Evolutionary conservation across 2,329 filamentous ascomycete species (phyloP).

Genomic region (Paracoccidioides lutzii): DNA sequence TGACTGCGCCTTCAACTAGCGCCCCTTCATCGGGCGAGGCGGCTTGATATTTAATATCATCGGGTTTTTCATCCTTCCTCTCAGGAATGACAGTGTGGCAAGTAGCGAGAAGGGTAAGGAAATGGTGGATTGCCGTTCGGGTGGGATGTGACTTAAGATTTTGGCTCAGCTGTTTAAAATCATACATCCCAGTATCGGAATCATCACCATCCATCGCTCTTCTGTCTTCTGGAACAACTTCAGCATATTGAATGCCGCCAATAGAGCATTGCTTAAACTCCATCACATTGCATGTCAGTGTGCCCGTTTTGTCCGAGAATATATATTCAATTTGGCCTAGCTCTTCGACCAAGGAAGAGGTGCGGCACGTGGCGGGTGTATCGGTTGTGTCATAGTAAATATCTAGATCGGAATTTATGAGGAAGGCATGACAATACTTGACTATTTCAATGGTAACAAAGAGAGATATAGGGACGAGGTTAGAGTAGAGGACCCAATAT

Average conservation of each 20-base stretch:
- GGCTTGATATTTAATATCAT: conserved; percentile 90
- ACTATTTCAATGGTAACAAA: conserved; percentile 97
- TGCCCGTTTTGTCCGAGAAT: conserved; percentile 96
- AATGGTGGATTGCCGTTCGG: conserved; percentile 61
- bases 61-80: conserved; percentile 60
- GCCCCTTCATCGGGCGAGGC: conserved; percentile 95
- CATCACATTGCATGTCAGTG: conserved; percentile 97
- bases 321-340: conserved; percentile 97
- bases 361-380: conserved; percentile 88
- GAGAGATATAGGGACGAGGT: conserved; percentile 89
- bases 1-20: conserved; percentile 80
- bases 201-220: conserved; percentile 67
- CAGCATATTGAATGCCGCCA: conserved; percentile 83
- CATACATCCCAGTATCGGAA: conserved; percentile 63
- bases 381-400: conserved; percentile 96
- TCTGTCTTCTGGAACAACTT: conserved; percentile 82
- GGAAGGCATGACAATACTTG: conserved; percentile 94
- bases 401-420: conserved; percentile 94
- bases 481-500: conserved; percentile 96
- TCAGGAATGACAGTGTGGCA: conserved; percentile 98
- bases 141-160: conserved; percentile 53
- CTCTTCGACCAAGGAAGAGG: conserved; percentile 92
- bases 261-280: conserved; percentile 95
- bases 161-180: conserved; percentile 61
- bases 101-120: conserved; percentile 71